A percentile compares a stretch with the other conserved stretches of the same genome.
These are phyloP conservation scores for Acanthamoeba triangularis DNA, from an alignment of 208 protist species.

Conservation along the genomic window DNA sequence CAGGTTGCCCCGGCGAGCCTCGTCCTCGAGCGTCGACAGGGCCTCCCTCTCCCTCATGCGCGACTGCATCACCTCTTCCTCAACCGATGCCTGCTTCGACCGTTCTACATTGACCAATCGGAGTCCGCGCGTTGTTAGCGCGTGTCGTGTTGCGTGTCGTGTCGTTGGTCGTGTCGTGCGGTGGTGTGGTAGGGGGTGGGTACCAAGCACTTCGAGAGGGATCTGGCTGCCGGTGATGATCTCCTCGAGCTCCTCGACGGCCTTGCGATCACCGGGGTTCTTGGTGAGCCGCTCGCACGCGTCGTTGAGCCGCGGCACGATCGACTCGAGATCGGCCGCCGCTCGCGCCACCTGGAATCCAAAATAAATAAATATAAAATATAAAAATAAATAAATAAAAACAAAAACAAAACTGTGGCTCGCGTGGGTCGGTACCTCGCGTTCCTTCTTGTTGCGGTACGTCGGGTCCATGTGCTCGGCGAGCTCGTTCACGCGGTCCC, in stretches of 20 bases:
- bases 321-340: not conserved
- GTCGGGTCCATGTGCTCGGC: slow-evolving; percentile 21
- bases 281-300: not conserved
- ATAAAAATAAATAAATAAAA: too few relatives aligned
- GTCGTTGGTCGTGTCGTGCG: not conserved
- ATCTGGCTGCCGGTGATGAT: slow-evolving; percentile 24
- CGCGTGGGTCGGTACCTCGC: not conserved
- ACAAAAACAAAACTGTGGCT: not conserved
- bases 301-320: not conserved
- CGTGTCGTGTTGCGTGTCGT: too few relatives aligned
- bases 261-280: not conserved
- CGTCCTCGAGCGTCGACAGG: not conserved
- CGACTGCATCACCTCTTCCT: slow-evolving; percentile 4
- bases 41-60: slow-evolving; percentile 37
- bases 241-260: slow-evolving; percentile 34
- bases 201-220: not conserved
- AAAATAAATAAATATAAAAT: too few relatives aligned
- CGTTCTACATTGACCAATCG: not conserved
- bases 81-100: not conserved
- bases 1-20: not conserved
- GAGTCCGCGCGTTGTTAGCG: too few relatives aligned
- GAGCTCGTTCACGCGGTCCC: not conserved
- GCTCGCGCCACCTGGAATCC: slow-evolving; percentile 28
- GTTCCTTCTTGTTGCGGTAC: slow-evolving; percentile 27
- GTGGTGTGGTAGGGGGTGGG: not conserved